phyloP scores from a whole-genome alignment of 345 rosid genomes.

The Aurinia saxatilis region DNA sequence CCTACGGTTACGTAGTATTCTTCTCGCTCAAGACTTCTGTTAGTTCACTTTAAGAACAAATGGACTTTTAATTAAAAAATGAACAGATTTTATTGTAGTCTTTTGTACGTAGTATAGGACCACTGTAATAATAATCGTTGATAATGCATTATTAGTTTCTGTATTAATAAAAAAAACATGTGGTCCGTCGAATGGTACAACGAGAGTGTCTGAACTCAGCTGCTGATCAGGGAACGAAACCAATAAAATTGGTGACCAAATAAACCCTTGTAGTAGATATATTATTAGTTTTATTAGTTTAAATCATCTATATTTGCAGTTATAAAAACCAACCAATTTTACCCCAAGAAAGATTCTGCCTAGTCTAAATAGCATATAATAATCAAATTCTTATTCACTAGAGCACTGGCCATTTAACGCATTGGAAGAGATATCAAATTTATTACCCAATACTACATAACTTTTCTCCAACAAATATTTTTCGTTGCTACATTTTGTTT shows the following conservation, averaged over 20 bases:
- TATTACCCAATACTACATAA: no score
- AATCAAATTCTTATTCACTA: not conserved
- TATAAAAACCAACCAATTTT: not conserved
- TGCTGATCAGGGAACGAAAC: not conserved
- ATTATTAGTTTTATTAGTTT: not conserved
- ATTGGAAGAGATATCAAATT: no score
- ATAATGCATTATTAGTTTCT: not conserved
- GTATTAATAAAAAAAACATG: not conserved
- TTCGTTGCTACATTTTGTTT: not conserved
- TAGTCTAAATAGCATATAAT: not conserved
- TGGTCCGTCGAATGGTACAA: not conserved
- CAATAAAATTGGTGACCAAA: not conserved
- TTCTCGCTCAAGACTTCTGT: not conserved
- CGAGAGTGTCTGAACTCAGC: not conserved
- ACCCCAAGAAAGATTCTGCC: not conserved
- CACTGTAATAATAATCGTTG: conserved; percentile 18
- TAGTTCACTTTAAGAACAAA: not conserved
- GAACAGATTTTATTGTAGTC: not conserved
- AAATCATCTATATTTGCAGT: not conserved
- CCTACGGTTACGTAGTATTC: conserved; percentile 7
- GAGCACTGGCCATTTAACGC: not conserved
- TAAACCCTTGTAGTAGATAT: not conserved
- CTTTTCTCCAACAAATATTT: no score
- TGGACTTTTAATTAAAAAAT: not conserved
- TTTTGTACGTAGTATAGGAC: conserved; percentile 11